Evolutionary conservation across 345 rosid species (phyloP), one percentile per base, ranked within the genome.

Genomic region (Rhizophora mangle): DNA sequence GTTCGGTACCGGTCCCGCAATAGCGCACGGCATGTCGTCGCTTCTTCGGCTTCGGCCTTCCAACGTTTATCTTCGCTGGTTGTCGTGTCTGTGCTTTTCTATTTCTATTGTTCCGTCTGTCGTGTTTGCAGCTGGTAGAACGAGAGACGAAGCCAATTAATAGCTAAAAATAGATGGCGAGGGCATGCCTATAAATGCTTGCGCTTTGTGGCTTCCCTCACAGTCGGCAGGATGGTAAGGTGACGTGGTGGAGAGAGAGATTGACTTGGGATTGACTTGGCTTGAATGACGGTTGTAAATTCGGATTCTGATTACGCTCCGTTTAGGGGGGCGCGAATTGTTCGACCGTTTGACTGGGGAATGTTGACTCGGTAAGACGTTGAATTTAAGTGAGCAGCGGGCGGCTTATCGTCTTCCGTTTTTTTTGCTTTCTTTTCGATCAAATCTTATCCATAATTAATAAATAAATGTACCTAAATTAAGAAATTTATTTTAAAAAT

Each of bases 11-110:
- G 62, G 57, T 15, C 52, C 30, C 8, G 72, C 80, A 2, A 77
- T 73, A 1, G 73, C 75, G 7, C 76, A 68, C 31, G 78, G 62
- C 82, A 76, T 81, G 24, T 68, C 54, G 63, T 30, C 26, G n/a
- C 19, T 18, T 43, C 31, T 24, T 31, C 56, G 46, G 31, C 36
- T 69, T 6, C 32, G 1, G 19, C 21, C 15, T 57, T 60, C 26
- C 37, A 34, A 9, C 3, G 20, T 66, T 13, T 51, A 19, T n/a
- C 27, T 27, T 46, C 60, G 30, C 60, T 2, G 60, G 60, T 6
- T 26, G 27, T 21, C 15, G 29, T 55, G 27, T 55, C 59, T n/a
- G 22, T 55, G 27, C 18, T 57, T 22, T 10, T 43, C 4, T 31
- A 8, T 68, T n/a, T 6, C 16, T 31, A 8, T 6, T 5, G 39